Base-by-base conservation (phyloP, 2,329 filamentous ascomycete genomes). In the Cladosporium cucumerinum region DNA sequence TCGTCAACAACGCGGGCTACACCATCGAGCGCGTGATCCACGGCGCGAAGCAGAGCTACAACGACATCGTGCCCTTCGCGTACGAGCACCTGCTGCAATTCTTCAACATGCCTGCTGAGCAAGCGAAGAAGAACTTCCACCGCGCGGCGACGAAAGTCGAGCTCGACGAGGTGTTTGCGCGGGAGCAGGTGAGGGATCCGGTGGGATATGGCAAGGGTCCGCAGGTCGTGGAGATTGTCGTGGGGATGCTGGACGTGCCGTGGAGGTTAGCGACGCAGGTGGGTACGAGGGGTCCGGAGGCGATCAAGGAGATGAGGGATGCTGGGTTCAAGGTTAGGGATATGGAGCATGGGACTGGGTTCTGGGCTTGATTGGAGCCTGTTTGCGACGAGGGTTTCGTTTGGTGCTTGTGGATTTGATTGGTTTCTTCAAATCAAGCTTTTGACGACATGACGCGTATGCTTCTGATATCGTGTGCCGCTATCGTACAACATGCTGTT, bases 31-130 rank as follows among this genome's bases (percentile, higher is more conserved):
- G 81, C 3, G 69, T 80, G 54, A 81, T 82, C 43, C 80, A 81
- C 74, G 81, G 81, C 23, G 75, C 76, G 36, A 68, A 72, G 18
- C 78, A 84, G 66, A 71, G 65, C 0, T 87, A 87, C 71, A 87
- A 87, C 63, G 84, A 87, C 67, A 73, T 75, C 60, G 75, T 76
- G 18, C 76, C 76, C 0, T 77, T 78, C 49, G 65, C 75, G 25
- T 80, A 80, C 72, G 67, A 68, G 0, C 73, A 79, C 64, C 71
- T 80, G 51, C 76, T 81, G 7, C 78, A 74, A 0, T 76, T 81
- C 11, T 81, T 77, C 70, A 68, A 69, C 64, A 75, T 65, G 78
- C 75, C 65, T 69, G 63, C 49, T 14, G 66, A 52, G 72, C 6
- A 67, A 66, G 30, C 79, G 2, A 28, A 61, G 26, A 66, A 65